Percentiles rank a stretch among this genome's conserved stretches.
phyloP scores from a whole-genome alignment of 371 early-diverging fungal genomes.

The Mortierella sp. region DNA sequence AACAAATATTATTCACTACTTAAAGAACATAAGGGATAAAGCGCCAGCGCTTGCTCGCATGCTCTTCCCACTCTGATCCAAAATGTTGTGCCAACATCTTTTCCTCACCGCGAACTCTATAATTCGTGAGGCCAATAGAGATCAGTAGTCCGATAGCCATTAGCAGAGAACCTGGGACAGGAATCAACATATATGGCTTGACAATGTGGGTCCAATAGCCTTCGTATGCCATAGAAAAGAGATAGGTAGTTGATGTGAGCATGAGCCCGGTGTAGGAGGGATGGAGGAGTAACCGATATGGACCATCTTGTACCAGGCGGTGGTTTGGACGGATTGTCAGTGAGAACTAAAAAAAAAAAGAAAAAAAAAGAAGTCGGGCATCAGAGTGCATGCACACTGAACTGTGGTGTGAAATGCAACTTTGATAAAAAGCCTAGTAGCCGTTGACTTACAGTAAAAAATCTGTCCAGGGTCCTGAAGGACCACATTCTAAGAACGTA shows the following conservation, averaged over 20 bases:
- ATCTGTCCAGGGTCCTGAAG: conserved; percentile 40
- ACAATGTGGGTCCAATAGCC: conserved; percentile 37
- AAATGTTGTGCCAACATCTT: conserved; percentile 44
- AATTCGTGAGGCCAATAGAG: conserved; percentile 12
- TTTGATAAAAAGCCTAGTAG: background rate
- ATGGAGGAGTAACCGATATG: conserved; percentile 40
- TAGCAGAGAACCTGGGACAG: conserved; percentile 23
- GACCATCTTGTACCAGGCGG: conserved; percentile 41
- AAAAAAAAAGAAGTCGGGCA: too few species aligned
- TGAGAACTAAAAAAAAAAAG: conserved; percentile 19
- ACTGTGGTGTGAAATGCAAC: too few species aligned
- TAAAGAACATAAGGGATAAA: conserved; percentile 38
- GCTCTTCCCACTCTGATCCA: conserved; percentile 30
- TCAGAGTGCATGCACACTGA: background rate
- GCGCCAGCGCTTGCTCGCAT: conserved; percentile 42
- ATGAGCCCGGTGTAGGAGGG: conserved; percentile 45
- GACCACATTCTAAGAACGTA: conserved; percentile 37
- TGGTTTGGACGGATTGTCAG: conserved; percentile 39
- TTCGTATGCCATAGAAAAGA: conserved; percentile 26
- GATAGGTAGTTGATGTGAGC: conserved; percentile 30
- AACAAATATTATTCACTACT: background rate
- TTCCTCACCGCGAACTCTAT: conserved; percentile 44
- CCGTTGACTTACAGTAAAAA: conserved; percentile 40
- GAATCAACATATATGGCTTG: conserved; percentile 31
- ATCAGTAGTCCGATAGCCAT: conserved; percentile 11